These are phyloP conservation scores for Phytophthora parvispora DNA, from an alignment of 352 stramenopile genomes.

Conservation along the genomic window DNA sequence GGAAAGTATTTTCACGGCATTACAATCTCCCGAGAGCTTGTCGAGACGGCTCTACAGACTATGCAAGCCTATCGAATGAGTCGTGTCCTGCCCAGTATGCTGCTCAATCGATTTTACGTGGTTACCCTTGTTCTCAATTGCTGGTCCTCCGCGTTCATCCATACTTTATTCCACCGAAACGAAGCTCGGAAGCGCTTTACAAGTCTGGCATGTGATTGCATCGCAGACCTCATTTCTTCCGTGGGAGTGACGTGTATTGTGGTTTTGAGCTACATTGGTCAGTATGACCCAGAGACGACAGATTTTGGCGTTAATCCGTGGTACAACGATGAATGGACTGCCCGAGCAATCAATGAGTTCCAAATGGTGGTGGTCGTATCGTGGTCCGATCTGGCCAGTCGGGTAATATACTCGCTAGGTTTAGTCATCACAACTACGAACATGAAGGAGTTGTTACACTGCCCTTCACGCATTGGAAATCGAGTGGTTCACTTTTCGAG, in stretches of 20 bases:
- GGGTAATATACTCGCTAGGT: too few species aligned
- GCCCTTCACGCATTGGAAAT: background rate
- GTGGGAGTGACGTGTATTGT: constrained; percentile 24
- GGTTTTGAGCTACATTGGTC: constrained; percentile 7
- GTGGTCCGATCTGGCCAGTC: background rate
- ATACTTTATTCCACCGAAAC: background rate
- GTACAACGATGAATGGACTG: constrained; percentile 19
- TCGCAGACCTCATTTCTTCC: constrained; percentile 11
- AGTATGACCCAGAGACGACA: constrained; percentile 7
- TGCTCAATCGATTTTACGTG: constrained; percentile 32
- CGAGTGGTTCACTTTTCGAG: constrained; percentile 6
- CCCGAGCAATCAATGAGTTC: constrained; percentile 18
- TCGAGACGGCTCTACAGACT: constrained; percentile 19
- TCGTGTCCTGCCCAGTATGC: constrained; percentile 5
- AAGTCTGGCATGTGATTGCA: constrained; percentile 14
- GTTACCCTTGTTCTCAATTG: constrained; percentile 20
- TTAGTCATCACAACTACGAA: too few species aligned
- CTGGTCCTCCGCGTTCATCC: constrained; percentile 16
- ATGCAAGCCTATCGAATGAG: constrained; percentile 34
- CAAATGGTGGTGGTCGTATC: constrained; percentile 7
- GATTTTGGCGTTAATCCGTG: constrained; percentile 16
- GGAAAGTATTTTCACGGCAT: constrained; percentile 12
- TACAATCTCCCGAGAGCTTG: constrained; percentile 2
- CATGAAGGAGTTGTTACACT: too few species aligned
- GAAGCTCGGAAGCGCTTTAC: constrained; percentile 14